These are phyloP conservation scores for Prunus persica DNA, from an alignment of 306 rosid genomes.

Conservation along the genomic window DNA sequence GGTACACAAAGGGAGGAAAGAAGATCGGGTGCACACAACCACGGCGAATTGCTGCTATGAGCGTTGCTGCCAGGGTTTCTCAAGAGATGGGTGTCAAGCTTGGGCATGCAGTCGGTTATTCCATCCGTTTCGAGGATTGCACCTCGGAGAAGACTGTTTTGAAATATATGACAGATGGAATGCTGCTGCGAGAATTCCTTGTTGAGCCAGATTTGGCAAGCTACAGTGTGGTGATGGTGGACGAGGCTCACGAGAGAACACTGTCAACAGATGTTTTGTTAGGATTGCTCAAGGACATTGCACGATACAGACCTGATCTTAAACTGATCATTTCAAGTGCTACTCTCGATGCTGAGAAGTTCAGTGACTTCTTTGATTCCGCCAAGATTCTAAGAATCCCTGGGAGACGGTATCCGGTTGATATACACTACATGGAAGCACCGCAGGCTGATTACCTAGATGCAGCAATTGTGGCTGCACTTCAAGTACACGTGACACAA, in stretches of 20 bases:
- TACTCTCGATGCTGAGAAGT: slow-evolving; percentile 88
- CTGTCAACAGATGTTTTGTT: slow-evolving; percentile 89
- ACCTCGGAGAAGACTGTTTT: too few relatives aligned
- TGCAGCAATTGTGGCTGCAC: slow-evolving; percentile 83
- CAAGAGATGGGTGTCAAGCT: too few relatives aligned
- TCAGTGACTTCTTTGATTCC: slow-evolving; percentile 58
- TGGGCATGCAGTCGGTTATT: too few relatives aligned
- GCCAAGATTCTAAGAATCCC: slow-evolving; percentile 67
- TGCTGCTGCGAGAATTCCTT: slow-evolving; percentile 84
- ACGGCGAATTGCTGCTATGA: too few relatives aligned
- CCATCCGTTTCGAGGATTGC: too few relatives aligned
- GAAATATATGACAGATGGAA: slow-evolving; percentile 71
- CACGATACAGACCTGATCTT: slow-evolving; percentile 79
- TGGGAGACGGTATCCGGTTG: slow-evolving; percentile 80
- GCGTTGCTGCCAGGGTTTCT: too few relatives aligned
- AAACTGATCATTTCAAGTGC: slow-evolving; percentile 87
- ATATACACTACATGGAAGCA: slow-evolving; percentile 71
- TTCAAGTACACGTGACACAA: slow-evolving; percentile 75
- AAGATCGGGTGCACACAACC: too few relatives aligned
- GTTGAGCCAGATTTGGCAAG: slow-evolving; percentile 84
- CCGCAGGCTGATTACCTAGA: slow-evolving; percentile 81
- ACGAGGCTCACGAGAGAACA: slow-evolving; percentile 66
- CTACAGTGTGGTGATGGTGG: slow-evolving; percentile 97
- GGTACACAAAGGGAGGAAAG: too few relatives aligned
- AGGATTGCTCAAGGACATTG: slow-evolving; percentile 87